Conservation (phyloP, 1,284 basidiomycete genomes). For the Lentinus polychrous region DNA sequence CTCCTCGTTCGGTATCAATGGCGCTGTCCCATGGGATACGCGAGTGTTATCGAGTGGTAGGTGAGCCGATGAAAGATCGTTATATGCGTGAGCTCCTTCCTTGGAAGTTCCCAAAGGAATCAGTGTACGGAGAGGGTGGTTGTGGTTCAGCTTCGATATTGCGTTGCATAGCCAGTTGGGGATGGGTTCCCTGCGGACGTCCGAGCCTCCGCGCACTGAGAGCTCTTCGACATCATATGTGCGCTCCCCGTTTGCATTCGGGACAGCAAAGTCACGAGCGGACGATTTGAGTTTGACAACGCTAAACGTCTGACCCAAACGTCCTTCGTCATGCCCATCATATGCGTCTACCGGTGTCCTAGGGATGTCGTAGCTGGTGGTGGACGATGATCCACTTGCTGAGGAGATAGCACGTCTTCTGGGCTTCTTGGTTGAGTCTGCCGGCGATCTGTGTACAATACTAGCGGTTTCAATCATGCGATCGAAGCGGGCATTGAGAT, state of each 20-base stretch:
- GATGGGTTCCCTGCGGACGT: constrained; percentile 16
- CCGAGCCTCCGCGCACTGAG: no score
- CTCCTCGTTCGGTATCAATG: constrained; percentile 4
- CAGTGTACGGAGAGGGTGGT: constrained; percentile 40
- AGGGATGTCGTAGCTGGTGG: constrained; percentile 33
- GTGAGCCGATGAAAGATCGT: neutral
- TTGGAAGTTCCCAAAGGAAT: constrained; percentile 17
- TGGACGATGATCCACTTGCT: constrained; percentile 32
- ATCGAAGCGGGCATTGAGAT: constrained; percentile 57
- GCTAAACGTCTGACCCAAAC: constrained; percentile 34
- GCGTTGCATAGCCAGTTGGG: constrained; percentile 43
- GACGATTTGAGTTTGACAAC: constrained; percentile 34
- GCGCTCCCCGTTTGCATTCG: neutral
- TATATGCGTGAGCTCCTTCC: neutral
- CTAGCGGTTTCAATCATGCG: constrained; percentile 56
- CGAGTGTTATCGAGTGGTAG: neutral
- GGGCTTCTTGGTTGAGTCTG: constrained; percentile 15
- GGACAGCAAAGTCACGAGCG: neutral
- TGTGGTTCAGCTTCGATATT: constrained; percentile 31
- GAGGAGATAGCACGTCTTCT: constrained; percentile 31
- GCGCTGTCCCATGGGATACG: neutral
- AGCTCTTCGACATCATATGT: constrained; percentile 1
- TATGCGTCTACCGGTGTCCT: constrained; percentile 39
- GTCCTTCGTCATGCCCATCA: constrained; percentile 22
- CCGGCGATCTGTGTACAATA: constrained; percentile 24